Conservation (phyloP, 2,329 filamentous ascomycete species). For the Apiospora saccharicola region DNA sequence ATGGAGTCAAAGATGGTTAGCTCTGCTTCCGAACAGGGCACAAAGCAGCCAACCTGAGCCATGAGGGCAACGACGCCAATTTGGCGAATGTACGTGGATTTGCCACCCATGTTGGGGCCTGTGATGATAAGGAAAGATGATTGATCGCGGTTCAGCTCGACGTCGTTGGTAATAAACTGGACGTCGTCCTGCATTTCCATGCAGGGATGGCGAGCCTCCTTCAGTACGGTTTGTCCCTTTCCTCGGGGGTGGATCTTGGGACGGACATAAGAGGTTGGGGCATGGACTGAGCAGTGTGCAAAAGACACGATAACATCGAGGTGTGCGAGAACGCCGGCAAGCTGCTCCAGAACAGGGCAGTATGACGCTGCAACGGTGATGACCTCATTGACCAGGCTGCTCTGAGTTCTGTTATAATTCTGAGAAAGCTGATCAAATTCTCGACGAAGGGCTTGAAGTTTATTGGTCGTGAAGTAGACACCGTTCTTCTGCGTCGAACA, state of each 20-base stretch:
- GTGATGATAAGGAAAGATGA: conserved; percentile 97
- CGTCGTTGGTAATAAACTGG: conserved; percentile 98
- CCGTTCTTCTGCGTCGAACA: conserved; percentile 99
- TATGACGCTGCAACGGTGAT: conserved; percentile 94
- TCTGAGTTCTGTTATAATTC: conserved; percentile 95
- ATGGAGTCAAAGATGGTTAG: conserved; percentile 97
- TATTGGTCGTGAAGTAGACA: conserved; percentile 94
- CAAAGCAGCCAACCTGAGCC: conserved; percentile 96
- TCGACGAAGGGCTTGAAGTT: conserved; percentile 79
- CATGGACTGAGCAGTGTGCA: conserved; percentile 91
- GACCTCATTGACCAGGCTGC: conserved; percentile 88
- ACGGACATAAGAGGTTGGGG: conserved; percentile 88
- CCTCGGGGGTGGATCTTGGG: conserved; percentile 91
- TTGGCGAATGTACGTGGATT: conserved; percentile 97
- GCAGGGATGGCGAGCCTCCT: conserved; percentile 93
- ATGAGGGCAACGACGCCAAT: conserved; percentile 96
- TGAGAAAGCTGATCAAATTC: conserved; percentile 94
- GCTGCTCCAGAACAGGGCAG: conserved; percentile 86
- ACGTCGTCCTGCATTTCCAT: conserved; percentile 99
- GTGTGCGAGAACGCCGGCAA: conserved; percentile 89
- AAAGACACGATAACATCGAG: conserved; percentile 95
- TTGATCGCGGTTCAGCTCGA: conserved; percentile 76
- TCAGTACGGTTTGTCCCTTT: conserved; percentile 86
- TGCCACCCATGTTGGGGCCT: conserved; percentile 98
- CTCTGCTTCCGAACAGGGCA: conserved; percentile 89